Percentiles rank a stretch among this genome's conserved stretches.
Conservation (phyloP, 108 stramenopile species). For the Cyclostephanos invisitatus region DNA sequence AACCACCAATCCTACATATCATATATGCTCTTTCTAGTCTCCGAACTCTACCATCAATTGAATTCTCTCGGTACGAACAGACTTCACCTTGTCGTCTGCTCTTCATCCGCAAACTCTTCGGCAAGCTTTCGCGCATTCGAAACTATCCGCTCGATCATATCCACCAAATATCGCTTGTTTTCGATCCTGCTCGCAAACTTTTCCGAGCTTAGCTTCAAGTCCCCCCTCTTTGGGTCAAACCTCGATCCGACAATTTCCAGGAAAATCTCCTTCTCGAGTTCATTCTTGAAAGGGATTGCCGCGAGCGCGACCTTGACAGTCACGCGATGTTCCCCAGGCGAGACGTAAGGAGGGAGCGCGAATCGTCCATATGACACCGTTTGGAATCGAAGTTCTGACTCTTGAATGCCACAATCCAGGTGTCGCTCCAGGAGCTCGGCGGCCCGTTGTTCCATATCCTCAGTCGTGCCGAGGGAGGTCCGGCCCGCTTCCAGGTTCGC, state of each 20-base stretch:
- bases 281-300: conserved; percentile 64
- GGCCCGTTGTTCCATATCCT: conserved; percentile 38
- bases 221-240: conserved; percentile 58
- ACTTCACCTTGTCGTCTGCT: not conserved
- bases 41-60: not conserved
- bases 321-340: conserved; percentile 77
- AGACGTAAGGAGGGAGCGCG: conserved; percentile 67
- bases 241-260: conserved; percentile 76
- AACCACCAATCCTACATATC: too few species aligned
- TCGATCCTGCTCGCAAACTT: conserved; percentile 89
- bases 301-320: conserved; percentile 55
- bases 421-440: conserved; percentile 38
- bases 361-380: conserved; percentile 74
- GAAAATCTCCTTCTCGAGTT: conserved; percentile 59
- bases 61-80: not conserved
- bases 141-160: conserved; percentile 83
- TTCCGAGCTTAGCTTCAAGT: conserved; percentile 63
- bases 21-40: not conserved
- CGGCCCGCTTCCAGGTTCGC: conserved; percentile 61
- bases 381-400: conserved; percentile 64
- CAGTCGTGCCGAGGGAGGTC: conserved; percentile 58
- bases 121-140: conserved; percentile 59
- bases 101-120: conserved; percentile 45
- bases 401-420: conserved; percentile 80
- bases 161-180: conserved; percentile 81